Evolutionary conservation across 371 early-diverging fungal species (phyloP), one percentile per base, ranked within the genome.

Genomic region (Mucor circinelloides): DNA sequence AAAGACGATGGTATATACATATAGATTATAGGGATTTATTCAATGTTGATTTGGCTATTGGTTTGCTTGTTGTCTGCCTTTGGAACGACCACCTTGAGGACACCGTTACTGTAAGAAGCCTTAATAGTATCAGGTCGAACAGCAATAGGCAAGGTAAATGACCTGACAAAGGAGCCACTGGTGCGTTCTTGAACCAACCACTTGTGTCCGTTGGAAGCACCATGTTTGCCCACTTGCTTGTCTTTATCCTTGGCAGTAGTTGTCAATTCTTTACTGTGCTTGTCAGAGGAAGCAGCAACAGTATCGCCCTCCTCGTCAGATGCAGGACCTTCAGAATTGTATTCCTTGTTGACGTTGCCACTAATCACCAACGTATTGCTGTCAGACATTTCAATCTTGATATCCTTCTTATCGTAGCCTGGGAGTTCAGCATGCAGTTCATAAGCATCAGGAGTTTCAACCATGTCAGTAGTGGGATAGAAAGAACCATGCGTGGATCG

Each of bases 141-240:
- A 13, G 61, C 57, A 0, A 52, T 32, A 42, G 82, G 82, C 68
- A 81, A 81, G 0, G 69, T 56, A 55, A 79, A 78, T 2, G 71
- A 42, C 54, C 82, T 54, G 1, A 57, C 52, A 68, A 81, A 81
- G 13, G 75, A 64, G 1, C 82, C 80, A 4, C 62, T 58, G 6
- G 73, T 64, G n/a, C 82, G 73, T 55, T 81, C 82, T 25, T 69
- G 73, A 5, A 76, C 68, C 80, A 72, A 80, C 69, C 69, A 81
- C 32, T 50, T 50, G 50, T 50, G 50, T 21, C 25, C 50, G 0
- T 25, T 23, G 25, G 21, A 8, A 25, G 9, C 13, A n/a, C n/a
- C n/a, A 13, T 36, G 50, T 23, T 50, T 50, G 23, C 50, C 25
- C 23, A 50, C 50, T 50, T 50, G 50, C 50, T 50, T 50, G 12